Evolutionary conservation across 768 basidiomycete species (phyloP), one percentile per base, ranked within the genome.

Genomic region (Suillus clintonianus): DNA sequence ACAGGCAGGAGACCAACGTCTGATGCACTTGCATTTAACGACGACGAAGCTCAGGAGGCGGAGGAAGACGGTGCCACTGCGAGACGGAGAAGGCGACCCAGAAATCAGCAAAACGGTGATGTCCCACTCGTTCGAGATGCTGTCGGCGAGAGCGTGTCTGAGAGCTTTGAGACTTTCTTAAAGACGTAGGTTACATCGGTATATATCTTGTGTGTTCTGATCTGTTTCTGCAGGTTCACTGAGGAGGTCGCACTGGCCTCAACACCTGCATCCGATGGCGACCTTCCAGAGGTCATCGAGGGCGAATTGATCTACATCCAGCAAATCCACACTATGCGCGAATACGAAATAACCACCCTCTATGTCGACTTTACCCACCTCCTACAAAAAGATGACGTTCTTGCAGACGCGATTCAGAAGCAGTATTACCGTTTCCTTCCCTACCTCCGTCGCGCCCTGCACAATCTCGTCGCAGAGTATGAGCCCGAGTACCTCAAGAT

Each of bases 381-480:
- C 41, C 85, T 97, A 32, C 88, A 91, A 72, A 85, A 89, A 60
- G 96, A 99, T 74, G 95, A 97, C 66, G 90, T 95, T 6, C 89
- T 99, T 22, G 96, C 97, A 0, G 87, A 92, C 67, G 97, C 97
- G 2, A 94, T 99, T 64, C 89, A 92, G 67, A 91, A 88, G 65
- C 94, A 97, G 73, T 99, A 99, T 74, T 99, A 99, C 74, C 89
- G 97, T 71, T 99, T 99, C 78, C 81, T 99, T 2, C 97, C 97
- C 0, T 99, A 93, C 78, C 85, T 99, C 43, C 89, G 94, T 55
- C 91, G 95, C 65, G 95, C 96, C 3, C 83, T 99, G 24, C 87
- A 93, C 71, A 92, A 93, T 71, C 85, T 98, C 47, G 92, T 99
- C 59, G 86, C 93, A 39, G 86, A 92, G 74, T 94, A 87, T 76